phyloP scores from a whole-genome alignment of 257 asterid species.

The Penstemon newberryi region DNA sequence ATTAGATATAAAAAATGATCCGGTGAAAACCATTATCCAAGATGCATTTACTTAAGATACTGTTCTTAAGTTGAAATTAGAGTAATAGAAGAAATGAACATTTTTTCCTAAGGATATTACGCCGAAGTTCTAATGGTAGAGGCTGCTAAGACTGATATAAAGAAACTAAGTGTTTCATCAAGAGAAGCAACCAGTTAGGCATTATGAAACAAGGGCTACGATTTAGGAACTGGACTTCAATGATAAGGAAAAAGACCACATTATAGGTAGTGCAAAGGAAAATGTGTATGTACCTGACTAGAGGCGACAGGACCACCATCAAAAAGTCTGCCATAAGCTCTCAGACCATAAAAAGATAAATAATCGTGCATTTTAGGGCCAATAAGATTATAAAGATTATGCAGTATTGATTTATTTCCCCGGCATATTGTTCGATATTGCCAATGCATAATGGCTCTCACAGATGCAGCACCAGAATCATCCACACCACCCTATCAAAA shows the following conservation, averaged over 20 bases:
- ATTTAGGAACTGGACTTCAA: conserved; percentile 12
- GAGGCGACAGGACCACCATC: conserved; percentile 85
- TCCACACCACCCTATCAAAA: conserved; percentile 86
- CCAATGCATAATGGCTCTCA: conserved; percentile 99
- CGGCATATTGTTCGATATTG: conserved; percentile 86
- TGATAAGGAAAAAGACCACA: conserved; percentile 21
- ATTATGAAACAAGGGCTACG: conserved; percentile 1
- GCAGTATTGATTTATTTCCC: conserved; percentile 77
- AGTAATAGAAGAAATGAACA: background rate
- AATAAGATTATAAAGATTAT: conserved; percentile 61
- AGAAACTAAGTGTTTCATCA: background rate
- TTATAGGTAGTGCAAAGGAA: conserved; percentile 18
- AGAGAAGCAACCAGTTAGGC: too few relatives aligned
- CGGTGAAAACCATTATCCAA: background rate
- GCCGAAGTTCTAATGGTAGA: conserved; percentile 9
- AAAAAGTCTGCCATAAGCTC: conserved; percentile 75
- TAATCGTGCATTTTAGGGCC: conserved; percentile 84
- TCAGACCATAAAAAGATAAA: conserved; percentile 83
- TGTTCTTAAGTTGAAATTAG: conserved; percentile 17
- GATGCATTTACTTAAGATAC: background rate
- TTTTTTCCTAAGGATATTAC: background rate
- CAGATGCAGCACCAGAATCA: conserved; percentile 98
- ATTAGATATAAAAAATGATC: background rate
- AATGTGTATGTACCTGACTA: conserved; percentile 66
- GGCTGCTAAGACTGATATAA: conserved; percentile 1